Conservation (phyloP, 352 stramenopile genomes). For the Albugo laibachii region DNA sequence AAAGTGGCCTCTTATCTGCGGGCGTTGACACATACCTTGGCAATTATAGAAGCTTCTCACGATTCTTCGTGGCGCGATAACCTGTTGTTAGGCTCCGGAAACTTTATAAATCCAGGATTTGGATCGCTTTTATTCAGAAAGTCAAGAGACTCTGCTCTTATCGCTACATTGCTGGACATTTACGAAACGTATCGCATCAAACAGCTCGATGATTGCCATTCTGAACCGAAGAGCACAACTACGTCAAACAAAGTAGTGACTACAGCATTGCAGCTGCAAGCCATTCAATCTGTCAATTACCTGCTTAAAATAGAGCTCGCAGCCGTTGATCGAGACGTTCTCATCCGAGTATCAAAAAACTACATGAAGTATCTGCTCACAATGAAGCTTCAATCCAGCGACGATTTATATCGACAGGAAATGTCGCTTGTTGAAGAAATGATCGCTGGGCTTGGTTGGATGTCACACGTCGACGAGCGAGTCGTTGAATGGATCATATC, state of each 20-base stretch:
- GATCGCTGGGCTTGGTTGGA: conserved; percentile 27
- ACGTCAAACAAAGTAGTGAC: too few species aligned
- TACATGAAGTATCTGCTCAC: conserved; percentile 28
- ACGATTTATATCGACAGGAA: conserved; percentile 8
- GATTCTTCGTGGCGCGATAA: conserved; percentile 51
- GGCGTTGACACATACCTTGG: conserved; percentile 58
- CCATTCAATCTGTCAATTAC: conserved; percentile 72
- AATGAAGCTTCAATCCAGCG: conserved; percentile 9
- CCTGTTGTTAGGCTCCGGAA: background rate
- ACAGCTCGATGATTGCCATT: too few species aligned
- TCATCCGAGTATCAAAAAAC: conserved; percentile 23
- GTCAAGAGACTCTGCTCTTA: conserved; percentile 34
- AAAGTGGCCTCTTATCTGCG: conserved; percentile 51
- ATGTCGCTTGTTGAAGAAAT: conserved; percentile 55
- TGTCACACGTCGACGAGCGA: conserved; percentile 53
- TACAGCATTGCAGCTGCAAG: background rate
- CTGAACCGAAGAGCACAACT: too few species aligned
- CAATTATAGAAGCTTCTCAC: conserved; percentile 67
- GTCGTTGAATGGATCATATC: conserved; percentile 47
- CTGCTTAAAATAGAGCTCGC: conserved; percentile 65
- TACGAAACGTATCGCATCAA: too few species aligned
- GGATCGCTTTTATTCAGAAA: too few species aligned
- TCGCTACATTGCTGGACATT: conserved; percentile 26
- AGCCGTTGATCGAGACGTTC: conserved; percentile 23
- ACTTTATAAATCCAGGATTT: too few species aligned